Base-by-base conservation (phyloP, 768 basidiomycete genomes). In the Suillus lakei region DNA sequence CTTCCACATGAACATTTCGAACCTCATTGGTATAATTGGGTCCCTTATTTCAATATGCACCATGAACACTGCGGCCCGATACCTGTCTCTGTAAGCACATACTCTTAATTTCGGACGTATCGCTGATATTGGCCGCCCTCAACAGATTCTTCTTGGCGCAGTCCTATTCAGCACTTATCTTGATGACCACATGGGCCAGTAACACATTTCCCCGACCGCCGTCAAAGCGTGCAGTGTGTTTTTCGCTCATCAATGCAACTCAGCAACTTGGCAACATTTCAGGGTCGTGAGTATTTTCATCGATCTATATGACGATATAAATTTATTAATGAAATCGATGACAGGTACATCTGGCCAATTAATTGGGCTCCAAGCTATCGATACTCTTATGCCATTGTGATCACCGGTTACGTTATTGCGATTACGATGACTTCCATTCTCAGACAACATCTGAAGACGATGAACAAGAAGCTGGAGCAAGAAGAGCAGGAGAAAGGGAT, bases 261-360 rank as follows among this genome's bases (percentile, higher is more conserved):
- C 90, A 91, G 30, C 91, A 93, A 72, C 80, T 93, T 8, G 95
- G 94, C 0, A 96, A 96, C 77, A 80, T 97, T 53, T 79, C 88
- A 58, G 95, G 95, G 67, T 89, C 92, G 81, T 95, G 80, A 80
- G 88, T 86, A 32, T 63, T 23, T 28, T 55, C 51, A 16, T 34
- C 61, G 62, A 21, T 60, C 44, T 10, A 26, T 13, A 36, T 28
- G 34, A 15, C 16, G 15, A 34, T 60, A 56, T 58, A 16, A 62
- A 34, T 56, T 16, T 12, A 32, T 62, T 32, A 13, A 36, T n/a
- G 23, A 16, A 13, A 16, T n/a, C 39, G 26, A 28, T 69, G 4
- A 44, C 69, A 87, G 86, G 56, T 91, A 91, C 67, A 79, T 86
- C 13, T 93, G 89, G 88, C 90, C 88, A 18, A 76, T 74, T 36